Evolutionary conservation across 176 grass and related monocot genomes (phyloP), one percentile per base, ranked within the genome.

Genomic region (Echinochloa phyllopogon): DNA sequence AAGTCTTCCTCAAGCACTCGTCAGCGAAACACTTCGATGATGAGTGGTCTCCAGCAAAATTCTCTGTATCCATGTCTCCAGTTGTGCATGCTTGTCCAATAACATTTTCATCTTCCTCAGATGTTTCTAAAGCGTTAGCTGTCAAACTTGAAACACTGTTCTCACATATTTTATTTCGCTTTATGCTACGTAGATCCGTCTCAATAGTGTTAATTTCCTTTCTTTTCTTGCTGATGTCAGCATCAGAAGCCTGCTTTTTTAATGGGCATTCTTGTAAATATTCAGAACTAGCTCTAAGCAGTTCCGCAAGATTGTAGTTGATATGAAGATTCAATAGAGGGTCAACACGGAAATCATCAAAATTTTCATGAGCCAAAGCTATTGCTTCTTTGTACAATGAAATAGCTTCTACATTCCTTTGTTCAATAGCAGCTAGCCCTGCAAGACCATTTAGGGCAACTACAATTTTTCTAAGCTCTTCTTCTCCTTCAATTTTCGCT

Each of bases 321-420:
- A 95, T 93, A 90, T 95, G 96, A 80, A 98, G 96, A 89, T 92
- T 98, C 87, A 98, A 82, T 42, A 98, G 86, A 76, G 91, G 93
- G 76, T 98, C 96, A 81, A 98, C 84, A 75, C 91, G 88, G 72
- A 98, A 98, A 92, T 98, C 91, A 39, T 84, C 48, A 23, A 61
- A 37, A 86, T 92, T 89, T 92, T 95, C 85, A 89, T 75, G 53
- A 82, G 96, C 89, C 69, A 98, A 92, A 84, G 72, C 69, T 58
- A 94, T 75, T 77, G 89, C 93, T 92, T 98, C 96, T 83, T 86
- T 95, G 87, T 98, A 98, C 67, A 98, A 83, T 58, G 93, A 93
- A 53, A 95, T 94, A 71, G 96, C 92, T 62, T 83, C 82, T 80
- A 88, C 80, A 21, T 85, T 89, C 80, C 88, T 92, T 75, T 88